A percentile compares a stretch with the other conserved stretches of the same genome.
Conservation (phyloP, 1,139 yeast genomes). For the Saccharomycopsis phalli region DNA sequence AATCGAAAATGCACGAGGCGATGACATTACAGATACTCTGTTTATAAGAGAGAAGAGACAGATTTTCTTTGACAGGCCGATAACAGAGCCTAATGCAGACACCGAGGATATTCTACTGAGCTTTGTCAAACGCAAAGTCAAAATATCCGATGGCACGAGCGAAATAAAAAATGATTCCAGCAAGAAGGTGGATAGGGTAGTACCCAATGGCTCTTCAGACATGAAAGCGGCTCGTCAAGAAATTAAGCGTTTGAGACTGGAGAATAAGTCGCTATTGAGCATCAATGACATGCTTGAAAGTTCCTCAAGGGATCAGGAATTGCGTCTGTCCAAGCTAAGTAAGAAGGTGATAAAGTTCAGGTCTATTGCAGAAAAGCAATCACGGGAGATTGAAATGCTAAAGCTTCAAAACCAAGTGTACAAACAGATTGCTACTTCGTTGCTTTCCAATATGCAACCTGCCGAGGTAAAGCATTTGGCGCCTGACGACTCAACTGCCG, state of each 20-base stretch:
- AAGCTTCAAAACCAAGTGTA: slow-evolving; percentile 3
- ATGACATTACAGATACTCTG: slow-evolving; percentile 5
- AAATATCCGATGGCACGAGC: background rate
- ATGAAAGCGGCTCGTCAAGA: background rate
- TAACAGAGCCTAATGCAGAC: background rate
- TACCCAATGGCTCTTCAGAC: background rate
- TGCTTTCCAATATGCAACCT: no score
- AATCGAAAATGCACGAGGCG: slow-evolving; percentile 9
- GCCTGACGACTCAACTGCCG: no score
- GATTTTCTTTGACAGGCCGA: background rate
- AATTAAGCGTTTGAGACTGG: background rate
- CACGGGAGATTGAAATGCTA: slow-evolving; percentile 4
- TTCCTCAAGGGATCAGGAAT: background rate
- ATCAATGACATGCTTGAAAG: background rate
- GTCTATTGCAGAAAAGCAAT: background rate
- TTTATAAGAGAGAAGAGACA: slow-evolving; percentile 9
- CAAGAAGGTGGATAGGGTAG: background rate
- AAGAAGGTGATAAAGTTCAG: slow-evolving; percentile 3
- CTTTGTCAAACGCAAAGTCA: background rate
- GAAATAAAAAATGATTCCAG: background rate
- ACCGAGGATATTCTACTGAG: background rate
- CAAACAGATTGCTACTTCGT: background rate
- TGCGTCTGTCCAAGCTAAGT: background rate
- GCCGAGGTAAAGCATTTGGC: no score
- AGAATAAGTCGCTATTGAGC: background rate